phyloP scores from a whole-genome alignment of 257 asterid genomes.

The Coffea canephora region DNA sequence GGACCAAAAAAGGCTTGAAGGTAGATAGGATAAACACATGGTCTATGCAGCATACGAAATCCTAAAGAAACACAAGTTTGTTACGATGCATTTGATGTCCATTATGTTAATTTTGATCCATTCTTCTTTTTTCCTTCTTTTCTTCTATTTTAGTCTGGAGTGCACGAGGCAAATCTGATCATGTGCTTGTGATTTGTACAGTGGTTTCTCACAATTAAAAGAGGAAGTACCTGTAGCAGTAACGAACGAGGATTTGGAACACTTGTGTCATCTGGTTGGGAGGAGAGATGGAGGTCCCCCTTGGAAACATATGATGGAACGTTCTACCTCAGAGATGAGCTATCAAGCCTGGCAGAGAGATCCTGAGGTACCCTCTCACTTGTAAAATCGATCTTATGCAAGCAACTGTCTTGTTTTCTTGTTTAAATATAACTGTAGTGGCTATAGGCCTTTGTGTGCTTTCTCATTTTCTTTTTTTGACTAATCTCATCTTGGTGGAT shows the following conservation, averaged over 20 bases:
- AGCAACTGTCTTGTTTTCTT: not conserved
- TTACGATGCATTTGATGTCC: no score
- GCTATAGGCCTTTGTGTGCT: not conserved
- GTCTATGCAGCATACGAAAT: not conserved
- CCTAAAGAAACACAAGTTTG: not conserved
- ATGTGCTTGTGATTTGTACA: slow-evolving; percentile 21
- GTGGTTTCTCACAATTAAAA: slow-evolving; percentile 48
- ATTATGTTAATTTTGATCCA: not conserved
- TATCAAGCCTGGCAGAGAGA: slow-evolving; percentile 97
- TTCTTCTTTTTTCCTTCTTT: not conserved
- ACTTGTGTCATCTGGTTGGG: slow-evolving; percentile 72
- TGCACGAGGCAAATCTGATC: slow-evolving; percentile 10
- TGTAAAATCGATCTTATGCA: not conserved
- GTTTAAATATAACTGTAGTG: not conserved
- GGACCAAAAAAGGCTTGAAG: not conserved
- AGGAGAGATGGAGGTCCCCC: slow-evolving; percentile 84
- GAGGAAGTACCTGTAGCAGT: slow-evolving; percentile 37
- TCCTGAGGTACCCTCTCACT: slow-evolving; percentile 47
- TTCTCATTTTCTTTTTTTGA: not conserved
- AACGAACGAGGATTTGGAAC: slow-evolving; percentile 54
- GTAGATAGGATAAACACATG: not conserved
- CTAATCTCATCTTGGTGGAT: slow-evolving; percentile 12
- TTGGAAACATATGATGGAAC: slow-evolving; percentile 92
- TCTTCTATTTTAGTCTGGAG: not conserved
- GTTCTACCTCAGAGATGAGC: slow-evolving; percentile 67